Evolutionary conservation across 495 filamentous ascomycete species (phyloP), one percentile per base, ranked within the genome.

Genomic region (Ramalina peruviana): DNA sequence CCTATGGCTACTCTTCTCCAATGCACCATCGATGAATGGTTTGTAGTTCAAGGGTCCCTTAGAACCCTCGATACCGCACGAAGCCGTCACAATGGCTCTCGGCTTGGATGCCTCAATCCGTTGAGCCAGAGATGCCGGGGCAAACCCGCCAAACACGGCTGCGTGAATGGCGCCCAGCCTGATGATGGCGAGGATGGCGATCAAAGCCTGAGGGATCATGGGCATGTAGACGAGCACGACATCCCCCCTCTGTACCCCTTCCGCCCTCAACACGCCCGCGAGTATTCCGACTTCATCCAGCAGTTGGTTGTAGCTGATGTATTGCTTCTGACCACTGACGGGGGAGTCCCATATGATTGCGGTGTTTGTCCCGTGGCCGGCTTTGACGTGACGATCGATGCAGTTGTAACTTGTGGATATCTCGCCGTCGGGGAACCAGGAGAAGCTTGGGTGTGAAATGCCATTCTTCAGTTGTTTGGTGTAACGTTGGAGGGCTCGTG

Each of bases 191-290:
- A 95, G 79, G 20, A 88, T 84, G 19, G 85, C 88, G 44, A 93
- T 82, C 16, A 94, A 61, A 7, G 89, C 83, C 4, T 86, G 83
- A 1, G 89, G 90, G 36, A 96, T 88, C 89, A 96, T 95, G 48
- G 89, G 90, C 89, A 95, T 96, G 64, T 95, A 95, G 44, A 95
- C 79, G 43, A 95, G 69, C n/a, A 96, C 87, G 4, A 90, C 81
- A 72, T 95, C 88, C 0, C 89, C 89, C 64, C 79, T 86, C 58
- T 71, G 76, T 7, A 94, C 83, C 0, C 88, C 89, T 58, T 92
- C 81, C 64, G 90, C 83, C 51, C 81, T 68, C 49, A 96, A 63
- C 0, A 92, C 88, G 9, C 81, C 89, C 0, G 89, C 89, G 49
- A 93, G 74, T 13, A 76, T 74, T 63, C 90, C 84, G 4, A 95